Conservation (phyloP, 108 stramenopile genomes). For the Stephanodiscus triporus region DNA sequence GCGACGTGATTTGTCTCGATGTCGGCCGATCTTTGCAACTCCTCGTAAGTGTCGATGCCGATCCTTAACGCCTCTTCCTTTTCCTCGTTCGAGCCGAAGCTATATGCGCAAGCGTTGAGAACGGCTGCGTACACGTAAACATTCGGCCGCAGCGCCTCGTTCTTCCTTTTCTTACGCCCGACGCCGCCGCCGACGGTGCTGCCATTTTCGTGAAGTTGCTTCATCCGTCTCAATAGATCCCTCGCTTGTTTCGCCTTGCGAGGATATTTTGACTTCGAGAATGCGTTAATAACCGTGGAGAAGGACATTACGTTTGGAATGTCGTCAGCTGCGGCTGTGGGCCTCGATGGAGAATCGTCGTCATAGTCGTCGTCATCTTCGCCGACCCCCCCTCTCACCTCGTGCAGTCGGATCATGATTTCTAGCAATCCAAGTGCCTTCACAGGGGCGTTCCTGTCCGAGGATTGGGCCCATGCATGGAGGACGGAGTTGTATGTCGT, state of each 20-base stretch:
- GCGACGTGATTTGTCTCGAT: conserved; percentile 43
- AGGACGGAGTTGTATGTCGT: conserved; percentile 71
- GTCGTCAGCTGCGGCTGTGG: background rate
- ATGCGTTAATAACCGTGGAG: conserved; percentile 55
- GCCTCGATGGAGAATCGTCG: background rate
- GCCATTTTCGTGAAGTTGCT: conserved; percentile 33
- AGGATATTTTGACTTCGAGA: conserved; percentile 40
- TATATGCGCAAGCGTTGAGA: conserved; percentile 43
- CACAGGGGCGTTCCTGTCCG: conserved; percentile 46
- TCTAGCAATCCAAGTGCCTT: conserved; percentile 45
- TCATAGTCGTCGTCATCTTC: background rate
- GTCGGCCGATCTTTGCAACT: conserved; percentile 22
- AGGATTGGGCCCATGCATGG: conserved; percentile 59
- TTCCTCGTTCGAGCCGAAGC: conserved; percentile 40
- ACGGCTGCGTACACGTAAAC: conserved; percentile 44
- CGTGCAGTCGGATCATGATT: conserved; percentile 45
- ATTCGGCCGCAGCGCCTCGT: conserved; percentile 41
- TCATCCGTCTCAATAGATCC: conserved; percentile 44
- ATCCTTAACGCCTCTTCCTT: conserved; percentile 44
- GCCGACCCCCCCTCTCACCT: conserved; percentile 13
- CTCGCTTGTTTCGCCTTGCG: conserved; percentile 38
- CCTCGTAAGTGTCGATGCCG: conserved; percentile 46
- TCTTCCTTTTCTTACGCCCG: background rate
- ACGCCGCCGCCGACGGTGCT: background rate
- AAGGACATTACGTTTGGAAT: conserved; percentile 43